These are phyloP conservation scores for Aspergillus tanneri DNA, from an alignment of 2,329 filamentous ascomycete genomes.

Conservation along the genomic window DNA sequence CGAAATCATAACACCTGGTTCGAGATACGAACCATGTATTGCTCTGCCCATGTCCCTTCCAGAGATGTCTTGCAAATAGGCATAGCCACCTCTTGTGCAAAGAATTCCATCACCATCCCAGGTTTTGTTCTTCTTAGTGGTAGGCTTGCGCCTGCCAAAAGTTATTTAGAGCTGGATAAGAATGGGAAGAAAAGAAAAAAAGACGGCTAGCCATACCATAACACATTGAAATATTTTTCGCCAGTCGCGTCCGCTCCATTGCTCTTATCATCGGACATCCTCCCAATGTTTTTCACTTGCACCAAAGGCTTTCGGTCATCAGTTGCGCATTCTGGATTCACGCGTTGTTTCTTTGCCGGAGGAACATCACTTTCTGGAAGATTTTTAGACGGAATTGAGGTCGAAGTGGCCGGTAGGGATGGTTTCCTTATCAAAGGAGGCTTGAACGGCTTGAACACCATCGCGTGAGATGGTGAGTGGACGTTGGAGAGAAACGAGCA, in stretches of 20 bases:
- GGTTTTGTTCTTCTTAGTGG: conserved; percentile 71
- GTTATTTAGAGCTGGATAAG: not conserved
- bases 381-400: conserved; percentile 3
- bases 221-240: conserved; percentile 48
- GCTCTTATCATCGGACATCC: conserved; percentile 4
- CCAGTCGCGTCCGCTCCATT: conserved; percentile 14
- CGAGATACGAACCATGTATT: conserved; percentile 55
- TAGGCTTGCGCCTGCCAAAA: conserved; percentile 62
- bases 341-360: conserved; percentile 39
- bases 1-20: conserved; percentile 61
- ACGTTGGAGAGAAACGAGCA: conserved; percentile 1
- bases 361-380: conserved; percentile 15
- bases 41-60: conserved; percentile 63
- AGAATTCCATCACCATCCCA: conserved; percentile 74
- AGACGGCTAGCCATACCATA: conserved; percentile 39
- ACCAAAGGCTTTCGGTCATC: conserved; percentile 32
- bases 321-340: conserved; percentile 25
- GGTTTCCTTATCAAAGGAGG: conserved; percentile 44
- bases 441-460: conserved; percentile 49
- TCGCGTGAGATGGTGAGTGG: conserved; percentile 20
- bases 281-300: conserved; percentile 30
- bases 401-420: not conserved
- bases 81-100: conserved; percentile 56
- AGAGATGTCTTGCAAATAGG: conserved; percentile 60
- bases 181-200: not conserved